Evolutionary conservation across 192 early-diverging fungal genomes (phyloP), one percentile per base, ranked within the genome.

Genomic region (Gigaspora rosea): DNA sequence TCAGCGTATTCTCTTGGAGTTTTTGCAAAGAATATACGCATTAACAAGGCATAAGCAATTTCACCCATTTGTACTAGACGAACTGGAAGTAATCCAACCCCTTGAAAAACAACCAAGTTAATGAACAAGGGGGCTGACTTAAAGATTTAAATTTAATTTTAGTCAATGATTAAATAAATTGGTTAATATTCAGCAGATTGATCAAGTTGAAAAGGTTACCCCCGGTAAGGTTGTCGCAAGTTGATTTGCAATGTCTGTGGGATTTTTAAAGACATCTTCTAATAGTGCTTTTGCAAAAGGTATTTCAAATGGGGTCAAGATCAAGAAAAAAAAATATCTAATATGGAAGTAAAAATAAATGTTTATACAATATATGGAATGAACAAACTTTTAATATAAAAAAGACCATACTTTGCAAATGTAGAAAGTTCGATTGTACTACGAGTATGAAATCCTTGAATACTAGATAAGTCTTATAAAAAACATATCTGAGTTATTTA

Each of bases 1-100:
- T 93, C 90, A 8, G 92, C 90, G 77, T 91, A 92, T 73, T 95
- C 94, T 48, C 94, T 86, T 18, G 94, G 94, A 1, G 94, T 94
- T 75, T 86, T 91, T 78, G 90, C 91, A 66, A 90, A 76, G 80
- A 90, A 88, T 16, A 81, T 78, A 2, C 88, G 84, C 22, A 85
- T 80, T 50, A 91, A 79, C 33, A 71, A 81, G 77, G 90, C 89
- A 65, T 76, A 49, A 61, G 92, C 79, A 20, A 92, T 86, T 2
- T 90, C 89, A 5, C 91, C 85, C 47, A 91, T 79, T 75, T 91
- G 89, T 62, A 94, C 70, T 56, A 95, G 80, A 80, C 92, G 89
- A 65, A 91, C 79, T n/a, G 93, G 93, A 69, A 89, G 83, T 63
- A 88, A 62, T 57, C 86, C 90, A 71, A 95, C 89, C 9, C 92